A percentile compares a stretch with the other conserved stretches of the same genome.
Conservation (phyloP, 2,329 filamentous ascomycete species). For the Coniochaeta sp. region DNA sequence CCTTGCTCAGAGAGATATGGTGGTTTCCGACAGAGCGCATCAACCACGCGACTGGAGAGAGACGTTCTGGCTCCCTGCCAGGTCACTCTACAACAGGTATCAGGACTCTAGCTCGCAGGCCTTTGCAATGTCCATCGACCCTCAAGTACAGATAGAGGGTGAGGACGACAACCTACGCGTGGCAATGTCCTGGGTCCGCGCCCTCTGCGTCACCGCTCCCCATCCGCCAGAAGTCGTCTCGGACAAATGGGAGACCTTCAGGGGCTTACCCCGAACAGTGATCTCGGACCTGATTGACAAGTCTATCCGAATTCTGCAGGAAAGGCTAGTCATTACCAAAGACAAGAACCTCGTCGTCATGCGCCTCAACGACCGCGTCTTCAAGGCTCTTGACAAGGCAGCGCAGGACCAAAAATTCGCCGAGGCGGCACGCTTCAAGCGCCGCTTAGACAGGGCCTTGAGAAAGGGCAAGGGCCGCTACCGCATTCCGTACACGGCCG, state of each 20-base stretch:
- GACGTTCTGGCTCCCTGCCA: conserved; percentile 44
- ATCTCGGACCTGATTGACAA: conserved; percentile 37
- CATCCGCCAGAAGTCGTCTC: conserved; percentile 42
- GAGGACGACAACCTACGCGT: conserved; percentile 26
- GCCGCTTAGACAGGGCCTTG: conserved; percentile 49
- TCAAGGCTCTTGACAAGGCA: conserved; percentile 47
- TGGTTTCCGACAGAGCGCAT: conserved; percentile 22
- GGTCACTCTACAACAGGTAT: conserved; percentile 50
- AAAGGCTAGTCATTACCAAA: conserved; percentile 48
- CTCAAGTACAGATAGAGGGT: not conserved
- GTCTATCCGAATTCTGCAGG: conserved; percentile 40
- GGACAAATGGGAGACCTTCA: conserved; percentile 43
- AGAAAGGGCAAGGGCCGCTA: conserved; percentile 25
- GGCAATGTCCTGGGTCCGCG: conserved; percentile 52
- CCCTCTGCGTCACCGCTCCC: conserved; percentile 46
- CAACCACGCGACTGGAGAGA: conserved; percentile 42
- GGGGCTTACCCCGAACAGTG: conserved; percentile 17
- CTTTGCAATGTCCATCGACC: conserved; percentile 24
- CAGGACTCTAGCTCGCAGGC: conserved; percentile 44
- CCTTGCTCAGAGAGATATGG: conserved; percentile 32
- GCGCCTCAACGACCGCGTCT: conserved; percentile 52
- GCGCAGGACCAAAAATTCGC: conserved; percentile 46
- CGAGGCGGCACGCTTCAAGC: conserved; percentile 53
- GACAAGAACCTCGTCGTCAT: conserved; percentile 50
- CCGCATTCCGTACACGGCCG: conserved; percentile 41